Conservation (phyloP, 2,329 filamentous ascomycete species). For the Fusarium decemcellulare region DNA sequence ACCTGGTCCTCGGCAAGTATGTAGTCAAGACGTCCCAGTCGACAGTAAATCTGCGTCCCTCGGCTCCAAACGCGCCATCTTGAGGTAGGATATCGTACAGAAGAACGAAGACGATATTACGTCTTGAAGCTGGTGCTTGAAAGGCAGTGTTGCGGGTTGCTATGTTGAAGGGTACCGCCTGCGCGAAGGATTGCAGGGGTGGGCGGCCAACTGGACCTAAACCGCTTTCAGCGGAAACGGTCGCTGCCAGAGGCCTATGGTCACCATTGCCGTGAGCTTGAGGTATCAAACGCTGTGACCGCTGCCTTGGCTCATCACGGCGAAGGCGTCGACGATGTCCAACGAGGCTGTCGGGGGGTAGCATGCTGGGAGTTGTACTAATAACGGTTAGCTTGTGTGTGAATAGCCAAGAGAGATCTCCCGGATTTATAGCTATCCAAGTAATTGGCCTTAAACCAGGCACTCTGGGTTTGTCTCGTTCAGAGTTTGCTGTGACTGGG, state of each 20-base stretch:
- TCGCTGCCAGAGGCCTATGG: neutral
- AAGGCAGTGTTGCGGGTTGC: neutral
- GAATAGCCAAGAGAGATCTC: neutral
- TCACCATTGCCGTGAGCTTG: neutral
- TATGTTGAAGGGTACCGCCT: neutral
- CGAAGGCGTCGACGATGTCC: neutral
- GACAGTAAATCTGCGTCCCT: conserved; percentile 26
- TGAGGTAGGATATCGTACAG: conserved; percentile 19
- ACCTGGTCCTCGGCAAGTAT: conserved; percentile 30
- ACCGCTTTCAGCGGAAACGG: conserved; percentile 16
- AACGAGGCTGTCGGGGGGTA: neutral
- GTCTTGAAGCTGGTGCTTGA: conserved; percentile 11
- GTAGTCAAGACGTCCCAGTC: conserved; percentile 17
- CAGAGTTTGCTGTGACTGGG: neutral
- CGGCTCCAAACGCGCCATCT: conserved; percentile 14
- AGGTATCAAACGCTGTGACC: neutral
- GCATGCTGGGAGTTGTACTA: conserved; percentile 3
- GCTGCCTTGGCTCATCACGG: neutral
- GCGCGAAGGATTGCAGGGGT: neutral
- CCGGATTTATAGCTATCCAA: conserved; percentile 19
- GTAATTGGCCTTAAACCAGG: neutral
- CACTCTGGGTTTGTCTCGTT: conserved; percentile 13
- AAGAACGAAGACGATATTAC: conserved; percentile 22
- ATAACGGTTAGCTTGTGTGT: neutral
- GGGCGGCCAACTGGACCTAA: neutral